Conservation (phyloP, 495 filamentous ascomycete genomes). For the Oidiodendron maius region DNA sequence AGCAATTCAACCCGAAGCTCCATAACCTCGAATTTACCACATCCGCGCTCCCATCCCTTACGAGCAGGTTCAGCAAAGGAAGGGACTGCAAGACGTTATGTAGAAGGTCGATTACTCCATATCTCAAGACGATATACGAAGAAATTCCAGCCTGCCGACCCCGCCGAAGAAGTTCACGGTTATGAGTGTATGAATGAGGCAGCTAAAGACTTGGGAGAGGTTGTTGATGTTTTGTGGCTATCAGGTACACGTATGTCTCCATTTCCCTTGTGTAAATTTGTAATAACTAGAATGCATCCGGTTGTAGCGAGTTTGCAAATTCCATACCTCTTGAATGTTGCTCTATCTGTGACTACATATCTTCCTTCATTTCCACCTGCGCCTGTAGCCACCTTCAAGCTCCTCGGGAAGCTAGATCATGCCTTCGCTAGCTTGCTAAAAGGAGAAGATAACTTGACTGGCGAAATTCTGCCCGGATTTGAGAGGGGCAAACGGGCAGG, state of each 20-base stretch:
- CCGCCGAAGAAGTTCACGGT: slow-evolving; percentile 37
- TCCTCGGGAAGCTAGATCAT: slow-evolving; percentile 71
- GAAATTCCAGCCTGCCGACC: slow-evolving; percentile 54
- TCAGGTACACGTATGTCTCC: slow-evolving; percentile 67
- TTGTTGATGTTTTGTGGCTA: slow-evolving; percentile 77
- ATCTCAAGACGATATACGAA: slow-evolving; percentile 70
- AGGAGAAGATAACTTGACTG: slow-evolving; percentile 60
- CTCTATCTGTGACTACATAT: slow-evolving; percentile 59
- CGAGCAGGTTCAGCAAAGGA: slow-evolving; percentile 71
- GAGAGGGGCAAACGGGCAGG: slow-evolving; percentile 42
- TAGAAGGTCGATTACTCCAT: slow-evolving; percentile 54
- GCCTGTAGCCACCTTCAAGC: slow-evolving; percentile 52
- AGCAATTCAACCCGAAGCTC: slow-evolving; percentile 11
- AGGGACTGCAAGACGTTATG: slow-evolving; percentile 62
- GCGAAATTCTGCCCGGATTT: slow-evolving; percentile 61
- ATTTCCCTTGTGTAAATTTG: slow-evolving; percentile 2
- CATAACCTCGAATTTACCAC: slow-evolving; percentile 39
- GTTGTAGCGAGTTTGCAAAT: slow-evolving; percentile 72
- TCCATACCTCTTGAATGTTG: slow-evolving; percentile 73
- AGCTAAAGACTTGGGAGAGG: slow-evolving; percentile 59
- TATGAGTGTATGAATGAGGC: slow-evolving; percentile 67
- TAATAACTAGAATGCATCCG: not conserved
- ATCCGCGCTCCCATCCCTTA: slow-evolving; percentile 57
- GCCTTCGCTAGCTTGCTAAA: slow-evolving; percentile 67
- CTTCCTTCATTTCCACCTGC: slow-evolving; percentile 63